phyloP scores from a whole-genome alignment of 2,329 filamentous ascomycete species.

The Trichoderma atroviride region DNA sequence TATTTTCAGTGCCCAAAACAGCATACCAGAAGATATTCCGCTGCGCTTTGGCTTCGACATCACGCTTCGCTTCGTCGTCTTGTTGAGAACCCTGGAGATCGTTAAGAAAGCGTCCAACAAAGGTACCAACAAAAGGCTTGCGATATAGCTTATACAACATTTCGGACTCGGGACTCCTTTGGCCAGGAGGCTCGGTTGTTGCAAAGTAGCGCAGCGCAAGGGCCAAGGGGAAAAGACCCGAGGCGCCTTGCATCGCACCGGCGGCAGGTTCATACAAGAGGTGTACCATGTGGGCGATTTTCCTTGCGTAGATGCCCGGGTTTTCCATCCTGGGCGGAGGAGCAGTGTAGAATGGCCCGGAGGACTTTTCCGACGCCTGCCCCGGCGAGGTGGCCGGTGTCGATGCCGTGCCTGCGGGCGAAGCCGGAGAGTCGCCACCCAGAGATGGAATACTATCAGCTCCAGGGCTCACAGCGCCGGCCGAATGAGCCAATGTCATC shows the following conservation, averaged over 20 bases:
- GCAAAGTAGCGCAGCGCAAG: slow-evolving; percentile 28
- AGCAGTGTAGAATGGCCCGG: not conserved
- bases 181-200: slow-evolving; percentile 22
- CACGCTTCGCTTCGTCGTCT: slow-evolving; percentile 11
- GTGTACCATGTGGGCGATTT: slow-evolving; percentile 29
- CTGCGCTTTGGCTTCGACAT: slow-evolving; percentile 11
- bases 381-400: not conserved
- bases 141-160: slow-evolving; percentile 26
- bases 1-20: slow-evolving; percentile 17
- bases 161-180: slow-evolving; percentile 25
- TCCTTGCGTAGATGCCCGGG: slow-evolving; percentile 26
- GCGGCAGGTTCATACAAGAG: slow-evolving; percentile 27
- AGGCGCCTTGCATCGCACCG: slow-evolving; percentile 22
- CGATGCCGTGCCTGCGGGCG: not conserved
- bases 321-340: not conserved
- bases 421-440: not conserved
- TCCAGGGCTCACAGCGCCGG: not conserved
- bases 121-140: slow-evolving; percentile 26
- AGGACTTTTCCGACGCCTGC: not conserved
- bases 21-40: slow-evolving; percentile 24
- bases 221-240: slow-evolving; percentile 26
- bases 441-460: not conserved
- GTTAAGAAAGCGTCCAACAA: slow-evolving; percentile 25
- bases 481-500: not conserved
- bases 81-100: slow-evolving; percentile 21